These are phyloP conservation scores for Tylopilus orsonianus DNA, from an alignment of 1,284 basidiomycete genomes.

Conservation along the genomic window DNA sequence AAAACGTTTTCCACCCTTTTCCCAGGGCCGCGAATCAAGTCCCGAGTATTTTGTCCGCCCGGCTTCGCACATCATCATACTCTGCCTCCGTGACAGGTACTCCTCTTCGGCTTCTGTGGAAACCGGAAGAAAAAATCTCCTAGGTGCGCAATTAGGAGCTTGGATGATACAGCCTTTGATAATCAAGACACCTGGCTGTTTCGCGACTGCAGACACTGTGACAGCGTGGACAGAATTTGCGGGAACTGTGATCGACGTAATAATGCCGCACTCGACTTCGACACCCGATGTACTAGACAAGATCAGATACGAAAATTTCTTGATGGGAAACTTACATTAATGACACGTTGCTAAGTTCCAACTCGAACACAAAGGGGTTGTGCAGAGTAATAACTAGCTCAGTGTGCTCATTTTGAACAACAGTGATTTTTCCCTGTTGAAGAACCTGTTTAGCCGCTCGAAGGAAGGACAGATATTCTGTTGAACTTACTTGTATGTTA, in stretches of 20 bases:
- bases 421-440: conserved; percentile 53
- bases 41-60: conserved; percentile 72
- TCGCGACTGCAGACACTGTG: conserved; percentile 68
- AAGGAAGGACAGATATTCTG: neutral
- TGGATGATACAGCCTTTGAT: conserved; percentile 80
- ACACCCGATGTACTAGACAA: conserved; percentile 76
- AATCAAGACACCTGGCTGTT: conserved; percentile 63
- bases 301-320: conserved; percentile 4
- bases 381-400: conserved; percentile 84
- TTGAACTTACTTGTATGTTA: conserved; percentile 52
- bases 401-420: conserved; percentile 82
- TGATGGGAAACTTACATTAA: conserved; percentile 59
- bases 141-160: conserved; percentile 68
- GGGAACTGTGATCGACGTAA: conserved; percentile 60
- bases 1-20: conserved; percentile 41
- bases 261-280: conserved; percentile 64
- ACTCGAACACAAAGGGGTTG: conserved; percentile 89
- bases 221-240: conserved; percentile 75
- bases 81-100: conserved; percentile 53
- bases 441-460: conserved; percentile 6
- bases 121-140: conserved; percentile 77
- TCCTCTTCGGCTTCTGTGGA: conserved; percentile 74
- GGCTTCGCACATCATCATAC: conserved; percentile 59
- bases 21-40: conserved; percentile 64
- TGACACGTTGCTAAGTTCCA: conserved; percentile 80